Evolutionary conservation across 2,329 filamentous ascomycete species (phyloP).

Genomic region (Capronia epimyces): DNA sequence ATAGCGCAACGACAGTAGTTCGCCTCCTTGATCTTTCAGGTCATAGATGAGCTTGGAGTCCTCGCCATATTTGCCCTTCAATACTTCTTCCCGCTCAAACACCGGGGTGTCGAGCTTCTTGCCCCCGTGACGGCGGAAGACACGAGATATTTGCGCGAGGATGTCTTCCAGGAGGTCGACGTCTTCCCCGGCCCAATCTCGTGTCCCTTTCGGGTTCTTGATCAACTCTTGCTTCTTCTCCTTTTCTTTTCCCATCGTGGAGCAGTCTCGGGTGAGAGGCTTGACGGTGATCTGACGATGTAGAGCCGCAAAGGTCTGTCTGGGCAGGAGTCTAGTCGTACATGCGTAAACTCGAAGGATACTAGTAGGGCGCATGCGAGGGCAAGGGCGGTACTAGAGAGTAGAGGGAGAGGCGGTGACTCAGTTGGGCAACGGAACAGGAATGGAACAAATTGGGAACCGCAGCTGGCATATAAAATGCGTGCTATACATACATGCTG

Average conservation of each 20-base stretch:
- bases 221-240: slow-evolving; percentile 41
- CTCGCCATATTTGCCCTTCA: slow-evolving; percentile 86
- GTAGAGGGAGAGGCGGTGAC: background rate
- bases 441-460: slow-evolving; percentile 1
- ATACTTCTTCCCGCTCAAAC: slow-evolving; percentile 80
- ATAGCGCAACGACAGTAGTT: slow-evolving; percentile 76
- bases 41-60: slow-evolving; percentile 91
- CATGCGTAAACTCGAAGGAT: slow-evolving; percentile 1
- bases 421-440: background rate
- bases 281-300: background rate
- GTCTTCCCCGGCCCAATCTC: slow-evolving; percentile 75
- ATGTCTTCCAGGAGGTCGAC: slow-evolving; percentile 77
- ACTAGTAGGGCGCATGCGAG: slow-evolving; percentile 8
- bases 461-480: background rate
- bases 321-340: background rate
- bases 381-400: background rate
- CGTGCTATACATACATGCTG: background rate
- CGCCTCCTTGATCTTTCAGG: slow-evolving; percentile 78
- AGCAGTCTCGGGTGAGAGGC: slow-evolving; percentile 3
- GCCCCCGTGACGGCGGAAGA: slow-evolving; percentile 79
- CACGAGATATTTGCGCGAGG: slow-evolving; percentile 66
- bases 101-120: slow-evolving; percentile 75
- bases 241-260: slow-evolving; percentile 25
- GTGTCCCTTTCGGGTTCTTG: slow-evolving; percentile 87
- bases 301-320: background rate